Evolutionary conservation across 169 alveolate genomes (phyloP).

Genomic region (Plasmodium chabaudi): DNA sequence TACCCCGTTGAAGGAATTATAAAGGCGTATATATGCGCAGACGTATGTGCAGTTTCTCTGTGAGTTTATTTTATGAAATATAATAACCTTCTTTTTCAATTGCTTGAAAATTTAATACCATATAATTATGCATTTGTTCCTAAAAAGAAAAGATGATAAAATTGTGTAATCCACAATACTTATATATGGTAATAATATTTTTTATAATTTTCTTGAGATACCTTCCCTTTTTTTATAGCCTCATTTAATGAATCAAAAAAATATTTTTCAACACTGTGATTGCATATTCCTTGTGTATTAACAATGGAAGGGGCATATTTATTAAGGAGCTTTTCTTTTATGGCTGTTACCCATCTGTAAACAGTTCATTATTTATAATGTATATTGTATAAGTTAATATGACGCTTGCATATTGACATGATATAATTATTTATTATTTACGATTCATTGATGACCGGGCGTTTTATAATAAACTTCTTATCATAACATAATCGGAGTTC

Average conservation of each 20-base stretch:
- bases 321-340: slow-evolving; percentile 48
- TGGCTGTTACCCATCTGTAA: slow-evolving; percentile 44
- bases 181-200: background rate
- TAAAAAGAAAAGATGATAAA: background rate
- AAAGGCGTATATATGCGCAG: background rate
- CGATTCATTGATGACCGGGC: slow-evolving; percentile 37
- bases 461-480: slow-evolving; percentile 41
- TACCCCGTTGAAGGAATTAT: background rate
- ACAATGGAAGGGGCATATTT: slow-evolving; percentile 48
- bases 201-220: slow-evolving; percentile 8
- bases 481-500: slow-evolving; percentile 75
- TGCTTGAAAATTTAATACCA: slow-evolving; percentile 67
- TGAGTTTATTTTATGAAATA: background rate
- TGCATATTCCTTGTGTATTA: slow-evolving; percentile 72
- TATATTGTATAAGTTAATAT: background rate
- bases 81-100: slow-evolving; percentile 19
- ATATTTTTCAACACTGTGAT: slow-evolving; percentile 41
- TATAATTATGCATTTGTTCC: slow-evolving; percentile 53
- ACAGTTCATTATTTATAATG: background rate
- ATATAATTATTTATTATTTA: slow-evolving; percentile 2
- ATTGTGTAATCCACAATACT: background rate
- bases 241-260: slow-evolving; percentile 48
- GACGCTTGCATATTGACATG: background rate
- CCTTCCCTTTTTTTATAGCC: slow-evolving; percentile 67
- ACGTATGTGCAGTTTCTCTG: background rate